Evolutionary conservation across 176 grass and related monocot genomes (phyloP), one percentile per base, ranked within the genome.

Genomic region (Hsuehochloa calcarea): DNA sequence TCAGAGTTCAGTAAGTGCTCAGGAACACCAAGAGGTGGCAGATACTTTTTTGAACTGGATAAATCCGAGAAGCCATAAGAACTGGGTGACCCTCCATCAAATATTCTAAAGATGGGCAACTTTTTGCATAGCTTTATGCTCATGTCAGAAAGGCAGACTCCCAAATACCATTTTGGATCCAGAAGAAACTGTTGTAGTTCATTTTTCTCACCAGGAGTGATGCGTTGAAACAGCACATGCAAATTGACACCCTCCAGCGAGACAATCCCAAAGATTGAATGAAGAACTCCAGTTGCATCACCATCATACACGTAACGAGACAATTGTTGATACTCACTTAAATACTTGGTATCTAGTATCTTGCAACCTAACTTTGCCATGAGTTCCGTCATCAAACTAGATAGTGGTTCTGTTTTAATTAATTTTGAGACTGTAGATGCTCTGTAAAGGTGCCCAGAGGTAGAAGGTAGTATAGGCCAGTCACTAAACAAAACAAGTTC

Each of bases 391-490:
- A 95, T 88, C 86, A 70, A 85, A 85, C 77, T 81, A 50, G 93
- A 95, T 73, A 98, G 85, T 63, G 78, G 73, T 73, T 87, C 87
- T 74, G 95, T 90, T 85, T 85, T 91, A 58, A 98, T 84, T 76
- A 98, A 83, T 81, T 98, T 98, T 88, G 93, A 92, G 51, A 64
- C 68, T 77, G 78, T 82, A 27, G 67, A 88, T 72, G 93, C 76
- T 80, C 93, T 94, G 75, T 93, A 81, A 86, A 98, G 87, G 62
- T 95, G 79, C 14, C 95, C 95, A 58, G 91, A 90, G 52, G 89
- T 95, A 78, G 93, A 93, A 88, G 95, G 95, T 66, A 98, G 85
- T 93, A 95, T 87, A 88, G 95, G 95, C 95, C 95, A 98, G 44
- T 98, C 89, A 76, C 71, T 79, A 85, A 98, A 95, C 77, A 95